Evolutionary conservation across 2,329 filamentous ascomycete genomes (phyloP), one percentile per base, ranked within the genome.

Genomic region (Pestalotiopsis sp.): DNA sequence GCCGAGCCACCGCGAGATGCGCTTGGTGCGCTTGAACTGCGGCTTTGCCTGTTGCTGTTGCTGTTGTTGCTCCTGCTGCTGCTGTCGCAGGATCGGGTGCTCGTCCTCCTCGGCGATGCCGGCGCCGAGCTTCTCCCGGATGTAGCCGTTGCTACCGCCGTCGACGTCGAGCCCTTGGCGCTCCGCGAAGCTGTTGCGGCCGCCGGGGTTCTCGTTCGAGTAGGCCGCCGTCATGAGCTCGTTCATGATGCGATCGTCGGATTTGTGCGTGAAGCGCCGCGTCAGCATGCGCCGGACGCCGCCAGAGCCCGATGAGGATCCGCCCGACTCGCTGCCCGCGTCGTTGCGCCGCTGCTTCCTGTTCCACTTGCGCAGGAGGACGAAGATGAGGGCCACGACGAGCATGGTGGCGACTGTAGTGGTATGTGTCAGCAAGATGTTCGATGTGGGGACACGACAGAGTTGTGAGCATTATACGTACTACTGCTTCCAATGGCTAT

Each of bases 241-340:
- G 14, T 68, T 58, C 63, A 70, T 60, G 25, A 64, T 64, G 25
- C 68, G 57, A 17, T 64, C 60, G 56, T 70, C 63, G 3, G 68
- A 68, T 58, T 67, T 67, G 40, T 67, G 66, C 25, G 66, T 63
- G 40, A 60, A 41, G 3, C 65, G 65, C 14, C 63, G 63, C n/a
- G 63, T 17, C n/a, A 65, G 41, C 13, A 31, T 27, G n/a, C 31
- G 63, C 23, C 63, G 17, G 45, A 49, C 23, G 13, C 59, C 68
- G 31, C 9, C 12, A 23, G 20, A 23, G 57, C 52, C 31, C 12
- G 62, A 20, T 38, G 62, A 52, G n/a, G 61, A 31, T 6, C 27
- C 20, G 6, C 12, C 66, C 23, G 12, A 56, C n/a, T 59, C 64
- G 17, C 36, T 23, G 14, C 59, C 60, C 23, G 65, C 23, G 27